Percentiles rank a stretch among this genome's conserved stretches.
phyloP scores from a whole-genome alignment of 2,329 filamentous ascomycete genomes.

The Hymenoscyphus albidus region DNA sequence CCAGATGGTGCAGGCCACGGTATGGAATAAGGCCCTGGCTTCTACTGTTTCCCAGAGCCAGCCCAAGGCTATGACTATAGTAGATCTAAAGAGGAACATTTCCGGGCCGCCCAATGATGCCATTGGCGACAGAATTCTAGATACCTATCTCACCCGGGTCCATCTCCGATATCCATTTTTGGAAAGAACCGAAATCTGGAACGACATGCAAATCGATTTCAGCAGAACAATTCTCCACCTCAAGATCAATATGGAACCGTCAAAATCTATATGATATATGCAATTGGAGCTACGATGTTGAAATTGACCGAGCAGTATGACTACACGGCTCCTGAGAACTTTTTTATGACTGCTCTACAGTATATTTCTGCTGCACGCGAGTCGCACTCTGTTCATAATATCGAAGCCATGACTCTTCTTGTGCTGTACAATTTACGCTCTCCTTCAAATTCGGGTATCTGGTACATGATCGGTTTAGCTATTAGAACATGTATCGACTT shows the following conservation, averaged over 20 bases:
- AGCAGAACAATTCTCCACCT: slow-evolving; percentile 37
- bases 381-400: slow-evolving; percentile 46
- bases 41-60: slow-evolving; percentile 20
- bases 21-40: slow-evolving; percentile 49
- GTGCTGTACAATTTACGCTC: slow-evolving; percentile 50
- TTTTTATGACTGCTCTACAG: slow-evolving; percentile 47
- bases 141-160: slow-evolving; percentile 44
- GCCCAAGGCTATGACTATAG: slow-evolving; percentile 29
- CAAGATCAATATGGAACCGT: slow-evolving; percentile 46
- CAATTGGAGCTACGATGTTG: slow-evolving; percentile 47
- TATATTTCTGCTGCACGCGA: slow-evolving; percentile 47
- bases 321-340: slow-evolving; percentile 41
- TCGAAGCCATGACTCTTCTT: slow-evolving; percentile 47
- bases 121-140: slow-evolving; percentile 42
- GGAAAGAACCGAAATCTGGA: slow-evolving; percentile 44
- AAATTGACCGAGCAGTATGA: slow-evolving; percentile 45
- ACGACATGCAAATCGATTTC: slow-evolving; percentile 40
- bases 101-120: slow-evolving; percentile 46
- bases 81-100: slow-evolving; percentile 40
- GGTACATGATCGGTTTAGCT: slow-evolving; percentile 52
- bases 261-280: slow-evolving; percentile 50
- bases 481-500: slow-evolving; percentile 52
- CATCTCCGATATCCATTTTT: slow-evolving; percentile 49
- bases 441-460: slow-evolving; percentile 47
- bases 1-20: slow-evolving; percentile 51